Percentiles rank a stretch among this genome's conserved stretches.
phyloP scores from a whole-genome alignment of 2,329 filamentous ascomycete genomes.

The Scleromitrula shiraiana region DNA sequence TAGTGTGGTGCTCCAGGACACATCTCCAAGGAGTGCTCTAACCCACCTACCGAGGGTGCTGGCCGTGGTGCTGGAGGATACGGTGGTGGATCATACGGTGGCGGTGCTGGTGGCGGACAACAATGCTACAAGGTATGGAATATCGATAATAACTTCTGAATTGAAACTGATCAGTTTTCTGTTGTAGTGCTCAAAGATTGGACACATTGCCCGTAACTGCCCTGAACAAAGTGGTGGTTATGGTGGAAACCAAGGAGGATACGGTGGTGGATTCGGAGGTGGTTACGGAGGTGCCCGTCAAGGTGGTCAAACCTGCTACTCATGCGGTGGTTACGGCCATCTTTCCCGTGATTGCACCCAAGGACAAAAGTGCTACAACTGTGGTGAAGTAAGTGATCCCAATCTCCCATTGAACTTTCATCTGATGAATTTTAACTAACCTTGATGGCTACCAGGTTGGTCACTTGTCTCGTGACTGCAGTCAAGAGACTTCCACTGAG shows the following conservation, averaged over 20 bases:
- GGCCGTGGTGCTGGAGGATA: slow-evolving; percentile 24
- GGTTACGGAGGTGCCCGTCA: slow-evolving; percentile 46
- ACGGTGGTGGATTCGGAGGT: slow-evolving; percentile 33
- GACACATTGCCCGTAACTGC: slow-evolving; percentile 94
- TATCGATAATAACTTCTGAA: neutral
- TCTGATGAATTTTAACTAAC: neutral
- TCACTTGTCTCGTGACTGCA: slow-evolving; percentile 64
- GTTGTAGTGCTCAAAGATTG: slow-evolving; percentile 74
- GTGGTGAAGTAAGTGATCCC: slow-evolving; percentile 75
- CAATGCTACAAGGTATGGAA: slow-evolving; percentile 74
- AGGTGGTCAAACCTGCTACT: slow-evolving; percentile 87
- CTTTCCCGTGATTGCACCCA: slow-evolving; percentile 97
- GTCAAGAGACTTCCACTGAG: slow-evolving; percentile 82
- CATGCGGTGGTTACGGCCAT: slow-evolving; percentile 93
- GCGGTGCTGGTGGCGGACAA: slow-evolving; percentile 41
- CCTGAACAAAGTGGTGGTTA: slow-evolving; percentile 44
- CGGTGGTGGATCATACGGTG: slow-evolving; percentile 32
- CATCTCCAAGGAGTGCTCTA: slow-evolving; percentile 68
- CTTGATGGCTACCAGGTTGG: neutral
- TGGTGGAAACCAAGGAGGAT: slow-evolving; percentile 31
- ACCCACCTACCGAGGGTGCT: slow-evolving; percentile 27
- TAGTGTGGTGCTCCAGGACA: slow-evolving; percentile 73
- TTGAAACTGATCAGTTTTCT: slow-evolving; percentile 6
- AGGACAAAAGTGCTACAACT: slow-evolving; percentile 99
- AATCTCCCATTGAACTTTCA: neutral